phyloP scores from a whole-genome alignment of 176 grass and related monocot genomes.

The Carex kokanica region DNA sequence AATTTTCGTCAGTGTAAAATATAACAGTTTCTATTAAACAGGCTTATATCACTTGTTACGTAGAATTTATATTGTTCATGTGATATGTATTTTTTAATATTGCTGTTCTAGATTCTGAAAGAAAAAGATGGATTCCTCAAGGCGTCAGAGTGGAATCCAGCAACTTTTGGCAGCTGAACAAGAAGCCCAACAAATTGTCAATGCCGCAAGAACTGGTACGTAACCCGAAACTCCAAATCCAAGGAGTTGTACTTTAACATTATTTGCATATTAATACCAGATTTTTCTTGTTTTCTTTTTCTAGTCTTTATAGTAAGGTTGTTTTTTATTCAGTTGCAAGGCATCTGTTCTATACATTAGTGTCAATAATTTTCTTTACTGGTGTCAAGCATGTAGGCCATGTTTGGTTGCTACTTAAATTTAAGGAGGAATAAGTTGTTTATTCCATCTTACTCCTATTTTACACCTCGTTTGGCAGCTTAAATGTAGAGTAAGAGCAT shows the following conservation, averaged over 20 bases:
- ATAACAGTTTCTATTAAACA: background rate
- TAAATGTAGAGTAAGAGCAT: no score
- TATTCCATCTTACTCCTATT: no score
- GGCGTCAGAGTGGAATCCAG: slow-evolving; percentile 80
- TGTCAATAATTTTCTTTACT: background rate
- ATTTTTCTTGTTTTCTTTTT: background rate
- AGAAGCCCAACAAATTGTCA: slow-evolving; percentile 86
- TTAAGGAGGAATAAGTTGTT: background rate
- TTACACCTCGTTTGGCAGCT: no score
- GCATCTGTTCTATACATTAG: background rate
- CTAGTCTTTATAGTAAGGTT: background rate
- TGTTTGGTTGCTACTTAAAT: background rate
- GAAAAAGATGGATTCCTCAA: slow-evolving; percentile 56
- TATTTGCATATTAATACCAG: no score
- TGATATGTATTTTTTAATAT: background rate
- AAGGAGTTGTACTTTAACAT: background rate
- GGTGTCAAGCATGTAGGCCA: background rate
- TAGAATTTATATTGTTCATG: background rate
- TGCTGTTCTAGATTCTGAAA: background rate
- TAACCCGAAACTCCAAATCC: background rate
- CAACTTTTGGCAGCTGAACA: slow-evolving; percentile 89
- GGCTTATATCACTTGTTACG: background rate
- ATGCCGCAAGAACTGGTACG: slow-evolving; percentile 61
- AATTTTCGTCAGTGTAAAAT: background rate
- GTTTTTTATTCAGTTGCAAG: background rate